Conservation (phyloP, 1,284 basidiomycete species). For the Cutaneotrichosporon sp. region DNA sequence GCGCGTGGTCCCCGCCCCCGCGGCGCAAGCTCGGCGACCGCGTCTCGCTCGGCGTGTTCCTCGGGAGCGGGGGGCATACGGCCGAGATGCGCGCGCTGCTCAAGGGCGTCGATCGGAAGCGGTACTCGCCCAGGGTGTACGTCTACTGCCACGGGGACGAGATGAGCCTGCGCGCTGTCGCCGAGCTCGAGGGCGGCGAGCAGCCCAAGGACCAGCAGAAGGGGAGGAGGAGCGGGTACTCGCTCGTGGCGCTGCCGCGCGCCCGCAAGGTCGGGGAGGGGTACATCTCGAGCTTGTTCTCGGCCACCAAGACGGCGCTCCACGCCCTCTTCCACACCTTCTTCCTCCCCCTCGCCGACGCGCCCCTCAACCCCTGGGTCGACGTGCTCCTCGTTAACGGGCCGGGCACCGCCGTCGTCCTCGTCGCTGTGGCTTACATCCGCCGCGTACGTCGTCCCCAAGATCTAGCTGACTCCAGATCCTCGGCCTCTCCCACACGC, state of each 20-base stretch:
- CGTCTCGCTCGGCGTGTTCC: slow-evolving; percentile 59
- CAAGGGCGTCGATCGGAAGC: slow-evolving; percentile 71
- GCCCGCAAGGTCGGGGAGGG: slow-evolving; percentile 82
- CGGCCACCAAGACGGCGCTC: slow-evolving; percentile 64
- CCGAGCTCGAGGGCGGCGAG: slow-evolving; percentile 62
- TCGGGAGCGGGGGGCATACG: slow-evolving; percentile 87
- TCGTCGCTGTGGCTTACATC: slow-evolving; percentile 72
- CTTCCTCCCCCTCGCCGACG: slow-evolving; percentile 56
- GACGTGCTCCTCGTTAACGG: slow-evolving; percentile 90
- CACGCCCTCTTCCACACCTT: slow-evolving; percentile 63
- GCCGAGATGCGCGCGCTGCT: slow-evolving; percentile 79
- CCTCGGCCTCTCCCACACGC: slow-evolving; percentile 70
- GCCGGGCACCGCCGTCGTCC: slow-evolving; percentile 87
- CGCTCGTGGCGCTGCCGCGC: slow-evolving; percentile 71
- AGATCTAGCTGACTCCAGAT: slow-evolving; percentile 61
- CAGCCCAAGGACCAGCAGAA: background rate
- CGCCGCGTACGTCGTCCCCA: slow-evolving; percentile 66
- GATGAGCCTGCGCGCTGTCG: slow-evolving; percentile 55
- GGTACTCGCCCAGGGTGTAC: slow-evolving; percentile 78
- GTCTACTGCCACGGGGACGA: slow-evolving; percentile 79
- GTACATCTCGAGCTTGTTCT: slow-evolving; percentile 66
- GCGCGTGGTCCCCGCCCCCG: background rate
- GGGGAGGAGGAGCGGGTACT: slow-evolving; percentile 21
- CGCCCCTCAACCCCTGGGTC: slow-evolving; percentile 57
- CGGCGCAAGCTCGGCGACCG: slow-evolving; percentile 50